phyloP scores from a whole-genome alignment of 73 alveolate species.

The Stentor roeselii region DNA sequence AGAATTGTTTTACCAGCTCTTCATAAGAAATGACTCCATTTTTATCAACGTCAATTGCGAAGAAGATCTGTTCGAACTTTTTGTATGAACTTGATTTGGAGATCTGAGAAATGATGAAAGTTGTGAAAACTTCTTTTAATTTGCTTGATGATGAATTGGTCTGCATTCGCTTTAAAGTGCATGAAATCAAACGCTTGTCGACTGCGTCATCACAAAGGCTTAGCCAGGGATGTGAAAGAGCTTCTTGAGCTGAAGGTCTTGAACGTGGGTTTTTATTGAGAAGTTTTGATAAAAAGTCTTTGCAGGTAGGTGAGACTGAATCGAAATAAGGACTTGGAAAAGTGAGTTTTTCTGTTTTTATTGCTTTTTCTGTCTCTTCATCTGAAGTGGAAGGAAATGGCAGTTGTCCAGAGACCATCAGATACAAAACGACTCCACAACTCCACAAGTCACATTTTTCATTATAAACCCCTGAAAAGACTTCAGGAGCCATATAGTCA shows the following conservation, averaged over 20 bases:
- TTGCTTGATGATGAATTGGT: too few relatives aligned
- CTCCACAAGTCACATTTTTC: background rate
- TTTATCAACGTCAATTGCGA: too few relatives aligned
- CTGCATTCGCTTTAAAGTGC: too few relatives aligned
- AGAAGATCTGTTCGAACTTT: too few relatives aligned
- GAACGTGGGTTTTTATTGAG: slow-evolving; percentile 66
- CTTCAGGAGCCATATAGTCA: slow-evolving; percentile 3
- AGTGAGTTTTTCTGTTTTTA: background rate
- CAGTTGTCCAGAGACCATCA: background rate
- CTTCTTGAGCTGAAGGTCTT: slow-evolving; percentile 78
- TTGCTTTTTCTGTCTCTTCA: background rate
- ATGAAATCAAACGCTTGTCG: too few relatives aligned
- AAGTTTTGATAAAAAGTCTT: slow-evolving; percentile 82
- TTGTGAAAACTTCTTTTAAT: too few relatives aligned
- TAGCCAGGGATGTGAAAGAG: slow-evolving; percentile 84
- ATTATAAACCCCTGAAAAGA: background rate
- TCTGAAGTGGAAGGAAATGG: background rate
- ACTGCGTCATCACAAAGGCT: too few relatives aligned
- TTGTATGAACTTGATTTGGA: too few relatives aligned
- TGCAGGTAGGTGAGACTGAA: slow-evolving; percentile 63
- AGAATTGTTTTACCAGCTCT: background rate
- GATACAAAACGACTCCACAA: background rate
- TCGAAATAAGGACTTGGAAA: slow-evolving; percentile 26
- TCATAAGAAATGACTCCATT: background rate
- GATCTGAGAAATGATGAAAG: too few relatives aligned